These are phyloP conservation scores for Jamesozyma spencerorum DNA, from an alignment of 805 yeast species.

Conservation along the genomic window DNA sequence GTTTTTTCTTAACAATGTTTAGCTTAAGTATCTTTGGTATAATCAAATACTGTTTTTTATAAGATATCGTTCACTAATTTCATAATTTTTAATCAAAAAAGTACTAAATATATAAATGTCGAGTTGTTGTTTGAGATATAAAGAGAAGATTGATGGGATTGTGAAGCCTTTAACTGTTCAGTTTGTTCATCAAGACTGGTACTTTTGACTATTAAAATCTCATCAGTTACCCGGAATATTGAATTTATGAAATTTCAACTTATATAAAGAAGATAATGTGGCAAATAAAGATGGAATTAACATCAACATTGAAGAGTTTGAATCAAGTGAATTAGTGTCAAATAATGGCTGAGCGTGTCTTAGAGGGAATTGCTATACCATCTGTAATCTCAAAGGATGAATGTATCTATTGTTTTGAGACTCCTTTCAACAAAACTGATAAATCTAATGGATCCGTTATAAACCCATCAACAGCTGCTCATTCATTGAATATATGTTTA, in stretches of 20 bases:
- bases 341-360: conserved; percentile 8
- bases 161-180: too few species aligned
- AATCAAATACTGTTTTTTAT: conserved; percentile 23
- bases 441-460: background rate
- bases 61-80: too few species aligned
- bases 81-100: too few species aligned
- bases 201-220: too few species aligned
- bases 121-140: too few species aligned
- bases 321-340: background rate
- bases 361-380: conserved; percentile 16
- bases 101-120: too few species aligned
- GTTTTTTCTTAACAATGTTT: conserved; percentile 31
- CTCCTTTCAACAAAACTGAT: conserved; percentile 36
- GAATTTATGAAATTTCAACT: too few species aligned
- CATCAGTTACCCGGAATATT: too few species aligned
- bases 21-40: conserved; percentile 34
- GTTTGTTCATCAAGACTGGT: too few species aligned
- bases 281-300: background rate
- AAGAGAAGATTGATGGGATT: too few species aligned
- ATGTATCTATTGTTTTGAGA: conserved; percentile 78
- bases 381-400: conserved; percentile 70
- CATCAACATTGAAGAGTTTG: too few species aligned
- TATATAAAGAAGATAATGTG: background rate
- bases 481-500: conserved; percentile 60
- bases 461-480: conserved; percentile 13